These are phyloP conservation scores for Aspergillus mulundensis DNA, from an alignment of 495 filamentous ascomycete species.

Conservation along the genomic window DNA sequence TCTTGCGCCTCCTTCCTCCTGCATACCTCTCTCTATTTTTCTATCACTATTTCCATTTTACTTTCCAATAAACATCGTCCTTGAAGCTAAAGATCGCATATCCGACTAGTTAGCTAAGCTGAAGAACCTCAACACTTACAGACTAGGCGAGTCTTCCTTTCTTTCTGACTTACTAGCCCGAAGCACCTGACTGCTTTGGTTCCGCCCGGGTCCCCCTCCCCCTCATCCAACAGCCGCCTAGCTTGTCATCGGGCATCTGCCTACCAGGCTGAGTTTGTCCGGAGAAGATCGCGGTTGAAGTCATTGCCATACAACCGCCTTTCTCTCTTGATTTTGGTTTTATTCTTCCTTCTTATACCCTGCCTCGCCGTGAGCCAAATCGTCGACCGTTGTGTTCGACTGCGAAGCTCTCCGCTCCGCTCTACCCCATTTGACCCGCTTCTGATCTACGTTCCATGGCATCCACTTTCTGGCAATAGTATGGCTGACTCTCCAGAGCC, in stretches of 20 bases:
- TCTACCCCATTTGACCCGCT: conserved; percentile 11
- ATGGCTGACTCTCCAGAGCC: conserved; percentile 44
- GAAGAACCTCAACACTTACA: neutral
- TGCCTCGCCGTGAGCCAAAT: conserved; percentile 10
- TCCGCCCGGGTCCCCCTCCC: conserved; percentile 19
- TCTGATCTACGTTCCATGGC: conserved; percentile 22
- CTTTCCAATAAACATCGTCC: neutral
- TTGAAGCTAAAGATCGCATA: neutral
- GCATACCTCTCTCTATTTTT: neutral
- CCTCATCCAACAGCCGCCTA: conserved; percentile 12
- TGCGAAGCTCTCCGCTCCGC: conserved; percentile 18
- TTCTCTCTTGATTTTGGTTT: conserved; percentile 11
- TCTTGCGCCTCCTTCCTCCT: neutral
- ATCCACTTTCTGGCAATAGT: conserved; percentile 17
- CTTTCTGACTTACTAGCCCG: conserved; percentile 7
- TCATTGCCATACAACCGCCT: conserved; percentile 1
- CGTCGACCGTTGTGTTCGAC: conserved; percentile 17
- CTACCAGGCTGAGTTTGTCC: conserved; percentile 21
- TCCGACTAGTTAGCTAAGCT: neutral
- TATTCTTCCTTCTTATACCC: conserved; percentile 15
- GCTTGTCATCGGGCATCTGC: conserved; percentile 24
- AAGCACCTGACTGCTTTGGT: conserved; percentile 15
- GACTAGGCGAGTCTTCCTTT: conserved; percentile 1
- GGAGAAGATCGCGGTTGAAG: conserved; percentile 6
- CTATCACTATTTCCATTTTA: neutral